These are phyloP conservation scores for Cladosporium cucumerinum DNA, from an alignment of 2,329 filamentous ascomycete species.

Conservation along the genomic window DNA sequence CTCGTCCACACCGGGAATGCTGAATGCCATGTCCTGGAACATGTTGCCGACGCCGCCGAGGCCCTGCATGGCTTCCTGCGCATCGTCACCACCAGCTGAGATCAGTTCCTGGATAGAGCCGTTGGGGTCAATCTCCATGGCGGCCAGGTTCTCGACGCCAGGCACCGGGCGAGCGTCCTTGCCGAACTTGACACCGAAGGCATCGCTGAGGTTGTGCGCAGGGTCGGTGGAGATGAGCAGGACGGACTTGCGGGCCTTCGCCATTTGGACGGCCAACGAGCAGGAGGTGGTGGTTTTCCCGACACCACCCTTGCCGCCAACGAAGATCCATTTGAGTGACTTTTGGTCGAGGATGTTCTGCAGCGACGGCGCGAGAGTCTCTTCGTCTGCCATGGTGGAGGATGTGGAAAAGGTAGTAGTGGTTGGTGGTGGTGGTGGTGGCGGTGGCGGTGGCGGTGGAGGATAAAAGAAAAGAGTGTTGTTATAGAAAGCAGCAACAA, in stretches of 20 bases:
- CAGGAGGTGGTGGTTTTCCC: conserved; percentile 99
- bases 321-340: conserved; percentile 96
- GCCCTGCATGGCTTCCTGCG: conserved; percentile 67
- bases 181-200: conserved; percentile 98
- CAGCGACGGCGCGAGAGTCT: conserved; percentile 84
- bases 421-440: conserved; percentile 4
- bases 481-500: background rate
- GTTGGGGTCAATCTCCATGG: conserved; percentile 99
- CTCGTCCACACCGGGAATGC: conserved; percentile 96
- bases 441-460: background rate
- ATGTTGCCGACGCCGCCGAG: conserved; percentile 76
- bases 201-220: conserved; percentile 95
- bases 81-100: conserved; percentile 70
- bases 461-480: background rate
- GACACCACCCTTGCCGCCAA: conserved; percentile 96
- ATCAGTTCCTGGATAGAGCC: conserved; percentile 95
- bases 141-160: conserved; percentile 88
- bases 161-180: conserved; percentile 93
- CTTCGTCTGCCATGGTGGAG: conserved; percentile 57
- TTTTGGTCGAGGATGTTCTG: conserved; percentile 94
- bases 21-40: conserved; percentile 98
- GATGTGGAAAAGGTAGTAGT: background rate
- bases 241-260: conserved; percentile 89
- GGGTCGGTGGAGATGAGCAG: conserved; percentile 98
- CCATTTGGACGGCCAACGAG: conserved; percentile 95